Percentiles rank a stretch among this genome's conserved stretches.
Evolutionary conservation across 371 early-diverging fungal species (phyloP).

Genomic region (Circinella umbellata): DNA sequence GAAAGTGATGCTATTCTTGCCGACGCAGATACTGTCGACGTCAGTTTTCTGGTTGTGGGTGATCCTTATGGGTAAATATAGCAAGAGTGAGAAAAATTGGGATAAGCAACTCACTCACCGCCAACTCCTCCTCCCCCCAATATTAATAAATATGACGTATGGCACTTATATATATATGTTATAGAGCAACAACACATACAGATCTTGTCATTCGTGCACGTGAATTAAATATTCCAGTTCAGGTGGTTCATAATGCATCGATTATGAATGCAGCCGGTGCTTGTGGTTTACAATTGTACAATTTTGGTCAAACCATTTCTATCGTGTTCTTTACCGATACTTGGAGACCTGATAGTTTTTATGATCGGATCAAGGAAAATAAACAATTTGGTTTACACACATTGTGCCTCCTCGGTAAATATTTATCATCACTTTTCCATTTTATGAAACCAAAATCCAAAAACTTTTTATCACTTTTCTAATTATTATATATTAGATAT

Average conservation of each 20-base stretch:
- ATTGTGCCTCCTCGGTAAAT: slow-evolving; percentile 84
- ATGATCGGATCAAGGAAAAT: slow-evolving; percentile 93
- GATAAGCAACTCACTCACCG: too few relatives aligned
- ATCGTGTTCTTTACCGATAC: slow-evolving; percentile 97
- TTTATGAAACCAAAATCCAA: slow-evolving; percentile 10
- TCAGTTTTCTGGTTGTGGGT: slow-evolving; percentile 98
- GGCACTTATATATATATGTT: background rate
- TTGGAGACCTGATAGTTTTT: slow-evolving; percentile 98
- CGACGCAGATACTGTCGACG: slow-evolving; percentile 86
- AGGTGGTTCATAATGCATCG: slow-evolving; percentile 97
- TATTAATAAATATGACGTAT: background rate
- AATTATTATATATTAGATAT: slow-evolving; percentile 70
- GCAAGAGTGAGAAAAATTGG: too few relatives aligned
- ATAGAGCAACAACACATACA: slow-evolving; percentile 98
- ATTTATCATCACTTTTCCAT: background rate
- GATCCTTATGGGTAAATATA: slow-evolving; percentile 90
- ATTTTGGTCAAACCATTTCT: slow-evolving; percentile 99
- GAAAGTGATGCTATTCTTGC: slow-evolving; percentile 89
- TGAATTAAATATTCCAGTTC: slow-evolving; percentile 84
- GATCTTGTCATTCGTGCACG: slow-evolving; percentile 96
- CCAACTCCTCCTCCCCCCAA: too few relatives aligned
- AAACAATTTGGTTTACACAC: slow-evolving; percentile 91
- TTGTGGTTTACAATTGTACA: slow-evolving; percentile 98
- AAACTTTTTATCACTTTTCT: too few relatives aligned
- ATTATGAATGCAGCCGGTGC: slow-evolving; percentile 99